Evolutionary conservation across 2,329 filamentous ascomycete species (phyloP), one percentile per base, ranked within the genome.

Genomic region (Didymella pomorum): DNA sequence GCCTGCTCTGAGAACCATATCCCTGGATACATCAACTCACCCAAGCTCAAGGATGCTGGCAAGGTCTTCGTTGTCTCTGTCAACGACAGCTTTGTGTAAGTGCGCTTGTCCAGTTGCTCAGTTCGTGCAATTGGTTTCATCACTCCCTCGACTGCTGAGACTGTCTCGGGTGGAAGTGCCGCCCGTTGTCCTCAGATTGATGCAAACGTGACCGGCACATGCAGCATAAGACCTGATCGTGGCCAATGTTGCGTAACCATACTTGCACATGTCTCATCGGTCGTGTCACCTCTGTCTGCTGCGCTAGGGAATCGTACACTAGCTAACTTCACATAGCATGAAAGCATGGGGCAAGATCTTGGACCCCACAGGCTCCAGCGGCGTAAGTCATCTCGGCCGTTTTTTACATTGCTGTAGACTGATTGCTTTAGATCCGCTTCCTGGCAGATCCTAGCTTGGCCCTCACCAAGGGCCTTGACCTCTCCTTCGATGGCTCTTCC

Each of bases 41-140:
- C 89, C 54, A 87, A 89, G 76, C 84, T 96, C 68, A 91, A 91
- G 80, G 83, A 89, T 60, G 92, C 91, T 28, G 93, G 93, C 47
- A 84, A 90, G 71, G 91, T 97, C 44, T 96, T 96, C 72, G 92
- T 98, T 39, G 87, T 98, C 56, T 88, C 91, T 35, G 93, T 97
- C 74, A 98, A 98, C 76, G 94, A 98, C 76, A 87, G 93, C 20
- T 97, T 97, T 76, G 93, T 97, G 91, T 96, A 83, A 79, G 90
- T 80, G 20, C 10, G 21, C 41, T 46, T 16, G 42, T 39, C 41
- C 45, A 52, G 26, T 20, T 43, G 43, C 55, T 48, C 37, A 18
- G 26, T 52, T 46, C 10, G 59, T 56, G n/a, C 29, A 31, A n/a
- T 49, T 43, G 2, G 43, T 29, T 7, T 26, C 50, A 53, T 23